Conservation (phyloP, 345 rosid species). For the Leavenworthia alabamica region DNA sequence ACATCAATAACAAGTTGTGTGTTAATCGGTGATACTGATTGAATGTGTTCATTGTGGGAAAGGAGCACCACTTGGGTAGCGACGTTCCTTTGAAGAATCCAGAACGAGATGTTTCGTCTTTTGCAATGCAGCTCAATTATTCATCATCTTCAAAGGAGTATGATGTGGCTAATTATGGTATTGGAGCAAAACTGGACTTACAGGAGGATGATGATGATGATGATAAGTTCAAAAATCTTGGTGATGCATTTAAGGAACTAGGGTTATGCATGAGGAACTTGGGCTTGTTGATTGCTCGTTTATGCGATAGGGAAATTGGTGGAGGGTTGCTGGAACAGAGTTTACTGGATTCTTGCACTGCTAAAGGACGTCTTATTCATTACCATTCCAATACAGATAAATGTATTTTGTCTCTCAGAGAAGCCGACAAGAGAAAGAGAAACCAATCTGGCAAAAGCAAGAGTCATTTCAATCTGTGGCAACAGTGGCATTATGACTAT, state of each 20-base stretch:
- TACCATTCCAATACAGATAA: conserved; percentile 67
- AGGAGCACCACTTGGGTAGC: conserved; percentile 78
- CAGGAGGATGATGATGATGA: conserved; percentile 34
- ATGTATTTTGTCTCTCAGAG: conserved; percentile 35
- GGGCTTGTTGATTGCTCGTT: conserved; percentile 57
- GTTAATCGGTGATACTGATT: conserved; percentile 8
- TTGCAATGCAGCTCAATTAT: conserved; percentile 63
- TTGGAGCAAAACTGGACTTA: conserved; percentile 12
- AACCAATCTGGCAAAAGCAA: conserved; percentile 24
- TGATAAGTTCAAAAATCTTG: conserved; percentile 49
- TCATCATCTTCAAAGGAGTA: conserved; percentile 21
- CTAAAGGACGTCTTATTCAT: conserved; percentile 83
- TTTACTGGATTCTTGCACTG: conserved; percentile 64
- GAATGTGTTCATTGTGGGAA: neutral
- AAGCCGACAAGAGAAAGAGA: conserved; percentile 29
- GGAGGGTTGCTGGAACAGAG: conserved; percentile 60
- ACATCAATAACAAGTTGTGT: neutral
- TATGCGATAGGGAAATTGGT: conserved; percentile 70
- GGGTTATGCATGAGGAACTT: conserved; percentile 77
- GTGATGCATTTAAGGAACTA: conserved; percentile 46
- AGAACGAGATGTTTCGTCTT: conserved; percentile 66
- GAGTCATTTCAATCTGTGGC: conserved; percentile 50
- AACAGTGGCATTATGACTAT: conserved; percentile 95
- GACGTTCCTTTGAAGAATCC: conserved; percentile 83
- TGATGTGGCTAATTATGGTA: neutral